Percentiles rank a stretch among this genome's conserved stretches.
Evolutionary conservation across 306 rosid species (phyloP).

Genomic region (Sphenostylis stenocarpa): DNA sequence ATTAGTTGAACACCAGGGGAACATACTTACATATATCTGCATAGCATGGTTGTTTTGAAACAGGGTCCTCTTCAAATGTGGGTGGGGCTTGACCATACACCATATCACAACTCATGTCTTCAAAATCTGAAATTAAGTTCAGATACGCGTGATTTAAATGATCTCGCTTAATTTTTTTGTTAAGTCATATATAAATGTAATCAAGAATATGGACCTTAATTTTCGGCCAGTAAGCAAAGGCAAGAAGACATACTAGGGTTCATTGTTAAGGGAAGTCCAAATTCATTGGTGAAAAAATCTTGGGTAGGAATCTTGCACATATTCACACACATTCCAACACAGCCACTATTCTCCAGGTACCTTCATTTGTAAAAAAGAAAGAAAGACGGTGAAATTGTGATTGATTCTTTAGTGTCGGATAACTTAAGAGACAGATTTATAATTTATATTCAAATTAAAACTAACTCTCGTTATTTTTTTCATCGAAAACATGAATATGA

Average conservation of each 20-base stretch:
- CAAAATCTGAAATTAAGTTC: conserved; percentile 66
- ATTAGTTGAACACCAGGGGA: neutral
- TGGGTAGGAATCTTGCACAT: conserved; percentile 99
- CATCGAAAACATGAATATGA: too few relatives aligned
- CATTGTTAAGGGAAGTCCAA: conserved; percentile 97
- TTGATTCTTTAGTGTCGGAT: too few relatives aligned
- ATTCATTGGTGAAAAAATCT: conserved; percentile 94
- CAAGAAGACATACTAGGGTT: conserved; percentile 67
- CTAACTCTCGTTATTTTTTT: too few relatives aligned
- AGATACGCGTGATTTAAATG: neutral
- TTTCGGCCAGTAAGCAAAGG: neutral
- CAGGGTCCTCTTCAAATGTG: conserved; percentile 84
- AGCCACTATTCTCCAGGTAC: conserved; percentile 95
- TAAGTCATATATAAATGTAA: neutral
- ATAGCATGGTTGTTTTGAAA: conserved; percentile 81
- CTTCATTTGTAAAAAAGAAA: conserved; percentile 38
- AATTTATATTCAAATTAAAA: too few relatives aligned
- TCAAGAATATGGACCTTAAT: neutral
- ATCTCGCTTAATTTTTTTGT: neutral
- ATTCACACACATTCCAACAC: conserved; percentile 95
- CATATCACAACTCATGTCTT: conserved; percentile 98
- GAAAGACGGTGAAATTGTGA: neutral
- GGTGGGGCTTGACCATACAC: conserved; percentile 89
- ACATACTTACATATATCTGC: conserved; percentile 65
- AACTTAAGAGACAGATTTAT: too few relatives aligned